Evolutionary conservation across 2,329 filamentous ascomycete genomes (phyloP).

Genomic region (Colletotrichum magnum): DNA sequence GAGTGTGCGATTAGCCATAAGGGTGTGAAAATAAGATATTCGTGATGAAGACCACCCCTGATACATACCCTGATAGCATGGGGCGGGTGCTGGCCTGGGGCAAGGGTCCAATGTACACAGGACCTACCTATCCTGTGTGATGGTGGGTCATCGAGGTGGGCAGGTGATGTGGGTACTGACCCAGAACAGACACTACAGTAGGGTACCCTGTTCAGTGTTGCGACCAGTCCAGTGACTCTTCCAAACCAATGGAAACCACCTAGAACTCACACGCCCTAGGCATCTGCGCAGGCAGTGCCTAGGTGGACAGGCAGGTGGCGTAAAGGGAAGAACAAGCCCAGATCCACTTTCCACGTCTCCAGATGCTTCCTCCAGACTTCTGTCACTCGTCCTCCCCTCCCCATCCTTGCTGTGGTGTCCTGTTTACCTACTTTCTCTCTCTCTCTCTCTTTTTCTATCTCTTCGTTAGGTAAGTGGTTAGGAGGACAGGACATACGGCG

Average conservation of each 20-base stretch:
- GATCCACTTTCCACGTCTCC: constrained; percentile 33
- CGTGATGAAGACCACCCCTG: no score
- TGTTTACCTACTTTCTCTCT: neutral
- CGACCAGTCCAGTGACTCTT: constrained; percentile 36
- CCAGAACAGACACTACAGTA: no score
- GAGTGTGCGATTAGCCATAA: no score
- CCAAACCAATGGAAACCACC: constrained; percentile 22
- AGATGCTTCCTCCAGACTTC: constrained; percentile 17
- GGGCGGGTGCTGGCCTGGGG: constrained; percentile 10
- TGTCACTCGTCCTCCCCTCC: constrained; percentile 1
- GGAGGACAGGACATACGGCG: no score
- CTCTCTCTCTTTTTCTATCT: neutral
- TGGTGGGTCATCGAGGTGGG: constrained; percentile 4
- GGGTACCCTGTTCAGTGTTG: neutral
- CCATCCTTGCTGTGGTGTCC: neutral
- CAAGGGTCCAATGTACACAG: neutral
- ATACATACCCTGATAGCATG: neutral
- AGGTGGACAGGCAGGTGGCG: no score
- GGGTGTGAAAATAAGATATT: no score
- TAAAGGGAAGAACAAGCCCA: neutral
- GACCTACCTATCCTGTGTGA: neutral
- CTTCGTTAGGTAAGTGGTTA: neutral
- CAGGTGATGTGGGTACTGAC: neutral
- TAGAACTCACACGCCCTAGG: neutral
- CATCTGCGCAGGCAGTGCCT: no score